Conservation (phyloP, 164 flowering plant species). For the Aristolochia californica region DNA sequence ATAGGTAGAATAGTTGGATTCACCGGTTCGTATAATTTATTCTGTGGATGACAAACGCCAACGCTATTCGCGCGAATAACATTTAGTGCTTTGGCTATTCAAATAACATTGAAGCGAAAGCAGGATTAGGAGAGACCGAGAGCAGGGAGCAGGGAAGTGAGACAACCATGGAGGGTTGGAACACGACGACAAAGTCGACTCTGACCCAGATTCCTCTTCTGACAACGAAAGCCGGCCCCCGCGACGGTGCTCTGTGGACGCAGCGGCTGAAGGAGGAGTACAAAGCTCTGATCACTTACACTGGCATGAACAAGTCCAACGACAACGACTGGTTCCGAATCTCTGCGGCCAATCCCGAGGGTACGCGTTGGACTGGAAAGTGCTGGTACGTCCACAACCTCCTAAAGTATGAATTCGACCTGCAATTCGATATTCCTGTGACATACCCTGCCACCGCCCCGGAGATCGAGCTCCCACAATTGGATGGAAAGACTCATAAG, state of each 20-base stretch:
- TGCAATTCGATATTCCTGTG: slow-evolving; percentile 88
- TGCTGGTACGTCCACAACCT: slow-evolving; percentile 97
- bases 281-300: slow-evolving; percentile 77
- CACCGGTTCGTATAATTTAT: too few species aligned
- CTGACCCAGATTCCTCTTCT: slow-evolving; percentile 77
- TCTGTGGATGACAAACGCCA: too few species aligned
- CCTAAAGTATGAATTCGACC: slow-evolving; percentile 85
- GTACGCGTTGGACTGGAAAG: slow-evolving; percentile 92
- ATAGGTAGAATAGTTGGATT: too few species aligned
- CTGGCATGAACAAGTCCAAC: slow-evolving; percentile 88
- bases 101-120: too few species aligned
- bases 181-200: slow-evolving; percentile 79
- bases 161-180: slow-evolving; percentile 82
- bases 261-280: slow-evolving; percentile 91
- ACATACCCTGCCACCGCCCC: slow-evolving; percentile 95
- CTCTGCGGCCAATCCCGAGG: slow-evolving; percentile 83
- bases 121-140: too few species aligned
- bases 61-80: too few species aligned
- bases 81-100: too few species aligned
- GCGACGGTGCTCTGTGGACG: slow-evolving; percentile 84
- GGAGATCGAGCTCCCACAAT: slow-evolving; percentile 80
- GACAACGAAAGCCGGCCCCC: slow-evolving; percentile 74
- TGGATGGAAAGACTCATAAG: slow-evolving; percentile 96
- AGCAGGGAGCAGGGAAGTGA: neutral
- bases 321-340: slow-evolving; percentile 98